phyloP scores from a whole-genome alignment of 2,329 filamentous ascomycete species.

The Microsporum ferrugineum region DNA sequence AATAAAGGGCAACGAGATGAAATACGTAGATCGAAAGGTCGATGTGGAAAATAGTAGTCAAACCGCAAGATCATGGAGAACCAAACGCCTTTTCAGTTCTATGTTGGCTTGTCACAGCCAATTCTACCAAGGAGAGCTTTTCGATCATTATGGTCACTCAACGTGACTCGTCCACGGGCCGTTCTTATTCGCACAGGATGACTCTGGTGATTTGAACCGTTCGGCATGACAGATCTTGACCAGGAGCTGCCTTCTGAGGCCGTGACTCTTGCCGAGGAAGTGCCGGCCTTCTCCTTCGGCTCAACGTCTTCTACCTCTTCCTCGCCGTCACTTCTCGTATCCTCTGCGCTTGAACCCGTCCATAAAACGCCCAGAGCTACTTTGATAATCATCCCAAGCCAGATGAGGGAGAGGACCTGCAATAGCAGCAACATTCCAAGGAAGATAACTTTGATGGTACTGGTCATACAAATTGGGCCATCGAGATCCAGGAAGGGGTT shows the following conservation, averaged over 20 bases:
- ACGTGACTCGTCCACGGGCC: slow-evolving; percentile 28
- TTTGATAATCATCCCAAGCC: slow-evolving; percentile 80
- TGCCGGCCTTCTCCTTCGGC: not conserved
- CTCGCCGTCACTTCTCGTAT: slow-evolving; percentile 78
- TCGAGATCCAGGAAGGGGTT: slow-evolving; percentile 62
- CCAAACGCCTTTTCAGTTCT: not conserved
- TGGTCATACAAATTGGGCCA: slow-evolving; percentile 69
- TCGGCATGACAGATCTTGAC: slow-evolving; percentile 21
- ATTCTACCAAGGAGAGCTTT: slow-evolving; percentile 25
- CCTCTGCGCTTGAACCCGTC: slow-evolving; percentile 62
- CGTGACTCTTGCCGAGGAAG: not conserved
- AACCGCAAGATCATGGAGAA: not conserved
- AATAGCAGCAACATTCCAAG: slow-evolving; percentile 64
- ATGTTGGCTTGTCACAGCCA: slow-evolving; percentile 23
- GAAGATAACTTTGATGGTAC: slow-evolving; percentile 64
- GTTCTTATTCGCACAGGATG: slow-evolving; percentile 20
- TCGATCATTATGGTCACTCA: slow-evolving; percentile 31
- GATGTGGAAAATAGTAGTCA: not conserved
- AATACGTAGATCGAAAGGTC: not conserved
- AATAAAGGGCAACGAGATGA: not conserved
- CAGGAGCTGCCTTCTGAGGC: slow-evolving; percentile 18
- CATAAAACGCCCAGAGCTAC: slow-evolving; percentile 70
- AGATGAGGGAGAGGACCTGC: slow-evolving; percentile 68
- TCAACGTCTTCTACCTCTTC: slow-evolving; percentile 38
- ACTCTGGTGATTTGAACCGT: slow-evolving; percentile 21